Evolutionary conservation across 2,329 filamentous ascomycete genomes (phyloP).

Genomic region (Penicillium sp.): DNA sequence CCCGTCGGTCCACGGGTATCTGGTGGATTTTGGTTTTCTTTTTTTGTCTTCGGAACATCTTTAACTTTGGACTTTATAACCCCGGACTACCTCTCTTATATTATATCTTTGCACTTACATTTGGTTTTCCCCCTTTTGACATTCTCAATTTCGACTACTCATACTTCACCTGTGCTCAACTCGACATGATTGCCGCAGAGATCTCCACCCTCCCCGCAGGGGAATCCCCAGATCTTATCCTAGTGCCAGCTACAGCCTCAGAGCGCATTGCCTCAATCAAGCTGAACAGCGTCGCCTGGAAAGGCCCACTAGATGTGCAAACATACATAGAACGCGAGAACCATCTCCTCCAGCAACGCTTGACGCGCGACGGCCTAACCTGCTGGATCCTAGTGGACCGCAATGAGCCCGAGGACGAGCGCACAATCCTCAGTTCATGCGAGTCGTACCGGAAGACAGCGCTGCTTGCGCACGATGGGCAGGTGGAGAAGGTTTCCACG

Average conservation of each 20-base stretch:
- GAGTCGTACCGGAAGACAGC: slow-evolving; percentile 53
- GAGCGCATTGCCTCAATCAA: slow-evolving; percentile 55
- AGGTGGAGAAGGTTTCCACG: slow-evolving; percentile 56
- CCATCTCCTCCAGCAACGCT: slow-evolving; percentile 50
- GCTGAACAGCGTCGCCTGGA: slow-evolving; percentile 59
- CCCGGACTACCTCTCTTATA: not conserved
- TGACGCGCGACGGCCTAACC: slow-evolving; percentile 58
- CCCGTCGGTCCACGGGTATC: slow-evolving; percentile 7
- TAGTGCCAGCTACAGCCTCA: slow-evolving; percentile 56
- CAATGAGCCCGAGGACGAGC: slow-evolving; percentile 36
- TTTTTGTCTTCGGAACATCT: not conserved
- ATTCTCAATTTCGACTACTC: not conserved
- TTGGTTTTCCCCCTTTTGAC: not conserved
- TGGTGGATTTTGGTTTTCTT: not conserved
- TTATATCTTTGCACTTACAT: not conserved
- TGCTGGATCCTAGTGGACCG: slow-evolving; percentile 61
- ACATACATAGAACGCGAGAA: slow-evolving; percentile 61
- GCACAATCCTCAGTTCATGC: slow-evolving; percentile 58
- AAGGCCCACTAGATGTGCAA: slow-evolving; percentile 54
- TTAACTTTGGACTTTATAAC: slow-evolving; percentile 3
- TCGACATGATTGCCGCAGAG: slow-evolving; percentile 39
- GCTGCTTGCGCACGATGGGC: slow-evolving; percentile 51
- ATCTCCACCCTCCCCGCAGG: slow-evolving; percentile 46
- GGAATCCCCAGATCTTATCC: slow-evolving; percentile 52
- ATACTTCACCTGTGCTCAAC: not conserved